phyloP scores from a whole-genome alignment of 2,329 filamentous ascomycete genomes.

The Trichoderma atroviride region DNA sequence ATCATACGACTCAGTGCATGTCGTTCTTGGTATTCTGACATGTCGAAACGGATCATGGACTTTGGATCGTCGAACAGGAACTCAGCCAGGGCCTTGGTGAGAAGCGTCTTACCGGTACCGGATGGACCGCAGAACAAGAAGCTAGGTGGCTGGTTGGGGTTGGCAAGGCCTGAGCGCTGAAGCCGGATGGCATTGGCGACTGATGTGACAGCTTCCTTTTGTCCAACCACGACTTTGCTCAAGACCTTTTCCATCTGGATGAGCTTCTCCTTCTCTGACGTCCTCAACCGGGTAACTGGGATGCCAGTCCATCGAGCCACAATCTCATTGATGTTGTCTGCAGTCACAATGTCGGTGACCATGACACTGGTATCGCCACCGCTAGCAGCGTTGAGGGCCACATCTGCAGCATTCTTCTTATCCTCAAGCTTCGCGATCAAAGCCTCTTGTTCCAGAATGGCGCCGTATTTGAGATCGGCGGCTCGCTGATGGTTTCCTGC shows the following conservation, averaged over 20 bases:
- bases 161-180: conserved; percentile 89
- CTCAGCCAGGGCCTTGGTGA: conserved; percentile 95
- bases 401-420: conserved; percentile 78
- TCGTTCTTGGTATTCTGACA: conserved; percentile 99
- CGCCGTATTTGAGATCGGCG: conserved; percentile 95
- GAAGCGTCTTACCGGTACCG: conserved; percentile 94
- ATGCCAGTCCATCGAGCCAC: conserved; percentile 98
- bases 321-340: conserved; percentile 98
- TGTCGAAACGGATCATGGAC: conserved; percentile 98
- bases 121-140: conserved; percentile 99
- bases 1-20: conserved; percentile 97
- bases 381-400: conserved; percentile 56
- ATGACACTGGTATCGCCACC: conserved; percentile 69
- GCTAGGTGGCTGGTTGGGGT: conserved; percentile 94
- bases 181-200: conserved; percentile 96
- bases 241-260: conserved; percentile 93
- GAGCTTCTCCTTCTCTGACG: conserved; percentile 97
- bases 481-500: conserved; percentile 81
- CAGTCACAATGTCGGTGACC: conserved; percentile 90
- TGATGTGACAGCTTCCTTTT: conserved; percentile 88
- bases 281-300: conserved; percentile 89
- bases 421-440: conserved; percentile 80
- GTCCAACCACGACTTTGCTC: conserved; percentile 82
- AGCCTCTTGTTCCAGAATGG: conserved; percentile 86
- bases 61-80: conserved; percentile 98